Evolutionary conservation across 495 filamentous ascomycete genomes (phyloP), one percentile per base, ranked within the genome.

Genomic region (Penicillium bialowiezense): DNA sequence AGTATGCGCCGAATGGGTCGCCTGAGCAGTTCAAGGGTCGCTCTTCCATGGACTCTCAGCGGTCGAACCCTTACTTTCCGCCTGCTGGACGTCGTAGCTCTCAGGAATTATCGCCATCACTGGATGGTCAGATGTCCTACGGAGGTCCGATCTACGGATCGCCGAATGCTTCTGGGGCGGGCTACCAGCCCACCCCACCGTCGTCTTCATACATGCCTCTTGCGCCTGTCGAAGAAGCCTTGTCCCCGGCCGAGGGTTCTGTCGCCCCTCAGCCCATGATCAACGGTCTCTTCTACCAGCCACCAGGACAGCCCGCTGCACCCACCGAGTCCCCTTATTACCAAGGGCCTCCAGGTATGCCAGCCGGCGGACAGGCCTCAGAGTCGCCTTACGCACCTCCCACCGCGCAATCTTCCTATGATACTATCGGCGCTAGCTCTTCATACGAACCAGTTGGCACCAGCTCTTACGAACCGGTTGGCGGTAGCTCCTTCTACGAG

Each of bases 171-270:
- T 54, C 54, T 52, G 68, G 64, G 6, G 5, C 29, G 7, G 29
- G 29, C 7, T 78, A 77, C 44, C 71, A 75, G 41, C 67, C 70
- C 13, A 79, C 76, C 2, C 77, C 76, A 6, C 72, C 76, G 17
- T 74, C 76, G 44, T 60, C 71, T 5, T 76, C 74, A 12, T 70
- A 79, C 41, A 63, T 76, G 54, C 73, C 76, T 41, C 65, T 74
- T 36, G 71, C 68, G 8, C 69, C 71, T 24, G 72, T 75, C 34
- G 70, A 76, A 31, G 72, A 76, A 45, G 69, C 72, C 46, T 38
- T 59, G 40, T 46, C 69, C 14, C 64, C 66, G 8, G 50, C 54
- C 9, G 56, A 56, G 7, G 48, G 20, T 3, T 14, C 50, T 12
- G 34, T 54, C n/a, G 39, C 55, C 23, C 33, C 53, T 7, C 67